Evolutionary conservation across 345 rosid species (phyloP).

Genomic region (Ceriops decandra): DNA sequence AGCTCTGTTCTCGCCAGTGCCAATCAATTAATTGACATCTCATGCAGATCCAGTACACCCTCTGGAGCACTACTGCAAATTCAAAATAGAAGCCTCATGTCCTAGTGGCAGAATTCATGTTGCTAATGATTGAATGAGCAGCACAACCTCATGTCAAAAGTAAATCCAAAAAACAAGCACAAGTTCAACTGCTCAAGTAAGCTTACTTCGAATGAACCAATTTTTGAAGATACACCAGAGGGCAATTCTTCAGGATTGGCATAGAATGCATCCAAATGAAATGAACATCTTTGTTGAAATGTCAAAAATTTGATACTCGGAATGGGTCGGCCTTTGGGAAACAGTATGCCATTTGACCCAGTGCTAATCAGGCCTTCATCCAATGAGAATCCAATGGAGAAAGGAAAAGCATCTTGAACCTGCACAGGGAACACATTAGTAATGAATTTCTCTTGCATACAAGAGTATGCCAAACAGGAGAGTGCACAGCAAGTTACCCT

Average conservation of each 20-base stretch:
- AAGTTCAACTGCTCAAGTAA: background rate
- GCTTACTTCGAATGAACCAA: slow-evolving; percentile 53
- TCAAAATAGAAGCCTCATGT: too few species aligned
- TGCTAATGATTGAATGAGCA: too few species aligned
- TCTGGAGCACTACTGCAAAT: too few species aligned
- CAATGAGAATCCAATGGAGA: slow-evolving; percentile 60
- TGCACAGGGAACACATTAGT: slow-evolving; percentile 21
- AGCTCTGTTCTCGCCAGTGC: too few species aligned
- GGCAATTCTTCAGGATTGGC: slow-evolving; percentile 47
- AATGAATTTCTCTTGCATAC: slow-evolving; percentile 1
- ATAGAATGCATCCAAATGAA: slow-evolving; percentile 60
- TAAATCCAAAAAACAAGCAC: background rate
- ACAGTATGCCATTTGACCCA: slow-evolving; percentile 47
- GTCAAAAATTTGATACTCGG: slow-evolving; percentile 71
- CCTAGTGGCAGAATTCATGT: too few species aligned
- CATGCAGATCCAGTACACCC: too few species aligned
- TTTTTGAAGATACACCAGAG: slow-evolving; percentile 35
- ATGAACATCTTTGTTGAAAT: slow-evolving; percentile 42
- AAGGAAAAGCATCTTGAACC: slow-evolving; percentile 83
- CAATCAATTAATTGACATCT: too few species aligned
- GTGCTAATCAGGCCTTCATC: slow-evolving; percentile 51
- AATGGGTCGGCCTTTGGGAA: slow-evolving; percentile 61
- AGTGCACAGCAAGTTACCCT: background rate
- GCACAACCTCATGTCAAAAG: background rate
- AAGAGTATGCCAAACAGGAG: background rate